Evolutionary conservation across 225 moss, liverwort and hornwort species (phyloP), one percentile per base, ranked within the genome.

Genomic region (Neckera pumila): DNA sequence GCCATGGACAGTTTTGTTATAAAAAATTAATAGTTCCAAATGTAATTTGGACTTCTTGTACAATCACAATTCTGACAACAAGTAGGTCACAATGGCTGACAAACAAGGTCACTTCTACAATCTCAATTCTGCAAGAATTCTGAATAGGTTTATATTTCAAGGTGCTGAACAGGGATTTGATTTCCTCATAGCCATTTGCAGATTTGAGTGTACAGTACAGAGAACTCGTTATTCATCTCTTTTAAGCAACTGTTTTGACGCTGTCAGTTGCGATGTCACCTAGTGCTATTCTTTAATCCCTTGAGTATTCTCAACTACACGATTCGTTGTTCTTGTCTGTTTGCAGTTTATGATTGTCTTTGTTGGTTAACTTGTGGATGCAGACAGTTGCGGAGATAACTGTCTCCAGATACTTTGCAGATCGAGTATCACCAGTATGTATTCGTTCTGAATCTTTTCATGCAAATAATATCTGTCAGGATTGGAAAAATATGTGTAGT

Each of bases 371-470:
- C 22, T 86, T 73, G 51, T 73, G 83, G 49, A 77, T 91, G 94
- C 94, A 98, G 98, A 96, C 95, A 78, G 91, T 97, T 85, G 96
- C 91, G 54, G 96, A 96, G 84, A 95, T 95, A 79, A 94, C 92
- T 64, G 86, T 92, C 36, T 84, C 90, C 65, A 94, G 94, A 91
- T 93, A 95, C 90, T 97, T 99, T 82, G 54, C 91, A 31, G 93
- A 99, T 83, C 96, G 93, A 93, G 95, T 99, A 87, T 95, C 92
- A 58, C 79, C 96, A 66, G 97, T 98, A 95, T 82, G 94, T 92
- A 85, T 62, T 80, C 85, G n/a, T 65, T 83, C 65, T 86, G 67
- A 67, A 74, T 61, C 75, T 80, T 84, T 86, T 66, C 66, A 73
- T 78, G 87, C 73, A 82, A 87, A 54, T 71, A 78, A 34, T 79